phyloP scores from a whole-genome alignment of 805 yeast species.

The Tetrapisispora iriomotensis region DNA sequence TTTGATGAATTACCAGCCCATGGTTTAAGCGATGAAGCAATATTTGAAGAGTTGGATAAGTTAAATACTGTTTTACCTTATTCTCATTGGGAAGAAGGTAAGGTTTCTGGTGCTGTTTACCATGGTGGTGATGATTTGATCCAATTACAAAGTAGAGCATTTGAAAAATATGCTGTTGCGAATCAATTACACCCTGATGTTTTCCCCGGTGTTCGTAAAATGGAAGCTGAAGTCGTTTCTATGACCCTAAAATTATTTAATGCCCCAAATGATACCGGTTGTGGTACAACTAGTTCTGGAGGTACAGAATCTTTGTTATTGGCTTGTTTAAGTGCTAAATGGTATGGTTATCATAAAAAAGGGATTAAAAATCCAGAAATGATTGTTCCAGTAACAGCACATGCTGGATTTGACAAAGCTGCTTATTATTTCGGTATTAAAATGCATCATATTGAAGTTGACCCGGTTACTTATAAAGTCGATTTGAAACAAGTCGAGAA shows the following conservation, averaged over 20 bases:
- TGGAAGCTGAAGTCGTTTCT: conserved; percentile 90
- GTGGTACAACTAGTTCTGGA: conserved; percentile 84
- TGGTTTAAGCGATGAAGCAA: conserved; percentile 43
- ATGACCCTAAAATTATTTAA: conserved; percentile 78
- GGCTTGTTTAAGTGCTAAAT: conserved; percentile 83
- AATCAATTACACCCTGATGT: conserved; percentile 96
- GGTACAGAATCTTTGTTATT: conserved; percentile 89
- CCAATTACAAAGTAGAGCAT: conserved; percentile 67
- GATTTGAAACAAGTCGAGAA: conserved; percentile 51
- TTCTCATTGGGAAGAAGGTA: conserved; percentile 75
- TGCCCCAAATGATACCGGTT: conserved; percentile 53
- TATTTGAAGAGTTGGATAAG: conserved; percentile 43
- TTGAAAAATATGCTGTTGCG: conserved; percentile 68
- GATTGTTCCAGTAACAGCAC: conserved; percentile 80
- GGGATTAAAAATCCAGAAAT: conserved; percentile 74
- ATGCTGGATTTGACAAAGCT: conserved; percentile 94
- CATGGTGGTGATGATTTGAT: conserved; percentile 85
- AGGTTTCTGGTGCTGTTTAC: conserved; percentile 90
- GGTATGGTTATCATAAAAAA: conserved; percentile 47
- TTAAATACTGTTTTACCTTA: conserved; percentile 43
- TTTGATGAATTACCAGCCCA: conserved; percentile 44
- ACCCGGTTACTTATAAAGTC: conserved; percentile 56
- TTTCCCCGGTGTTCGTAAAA: conserved; percentile 90
- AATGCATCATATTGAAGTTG: conserved; percentile 69
- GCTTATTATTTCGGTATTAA: conserved; percentile 83